Evolutionary conservation across 345 rosid species (phyloP).

Genomic region (Brassica rapa): DNA sequence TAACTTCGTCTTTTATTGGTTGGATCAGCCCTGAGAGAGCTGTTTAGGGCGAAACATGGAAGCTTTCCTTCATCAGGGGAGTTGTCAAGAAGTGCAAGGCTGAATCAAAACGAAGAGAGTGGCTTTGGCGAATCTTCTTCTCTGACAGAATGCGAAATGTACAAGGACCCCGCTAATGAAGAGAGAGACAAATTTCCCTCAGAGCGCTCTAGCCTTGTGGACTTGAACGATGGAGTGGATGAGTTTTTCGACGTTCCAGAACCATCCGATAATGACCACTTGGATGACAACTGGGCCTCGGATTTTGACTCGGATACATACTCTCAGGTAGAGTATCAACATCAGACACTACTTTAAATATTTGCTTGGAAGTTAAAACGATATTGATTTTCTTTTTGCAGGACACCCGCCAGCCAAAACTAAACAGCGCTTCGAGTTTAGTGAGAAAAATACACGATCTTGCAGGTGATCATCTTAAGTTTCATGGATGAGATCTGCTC

Average conservation of each 20-base stretch:
- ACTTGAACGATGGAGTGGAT: conserved; percentile 77
- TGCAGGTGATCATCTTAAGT: conserved; percentile 60
- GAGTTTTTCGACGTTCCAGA: conserved; percentile 95
- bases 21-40: conserved; percentile 75
- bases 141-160: conserved; percentile 41
- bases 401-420: conserved; percentile 69
- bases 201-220: conserved; percentile 75
- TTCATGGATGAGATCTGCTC: conserved; percentile 20
- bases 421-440: conserved; percentile 72
- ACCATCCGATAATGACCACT: conserved; percentile 61
- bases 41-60: conserved; percentile 73
- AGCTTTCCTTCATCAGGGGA: conserved; percentile 67
- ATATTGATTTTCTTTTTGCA: conserved; percentile 34
- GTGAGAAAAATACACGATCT: conserved; percentile 87
- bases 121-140: conserved; percentile 41
- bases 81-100: conserved; percentile 47
- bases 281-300: conserved; percentile 64
- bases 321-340: conserved; percentile 56
- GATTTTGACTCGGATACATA: conserved; percentile 59
- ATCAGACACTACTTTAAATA: background rate
- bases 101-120: conserved; percentile 46
- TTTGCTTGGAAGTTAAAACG: conserved; percentile 1
- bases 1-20: conserved; percentile 20
- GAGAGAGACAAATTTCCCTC: conserved; percentile 64
- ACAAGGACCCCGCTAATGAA: conserved; percentile 47